Base-by-base conservation (phyloP, 1,284 basidiomycete genomes). In the Trichosporon asahii region DNA sequence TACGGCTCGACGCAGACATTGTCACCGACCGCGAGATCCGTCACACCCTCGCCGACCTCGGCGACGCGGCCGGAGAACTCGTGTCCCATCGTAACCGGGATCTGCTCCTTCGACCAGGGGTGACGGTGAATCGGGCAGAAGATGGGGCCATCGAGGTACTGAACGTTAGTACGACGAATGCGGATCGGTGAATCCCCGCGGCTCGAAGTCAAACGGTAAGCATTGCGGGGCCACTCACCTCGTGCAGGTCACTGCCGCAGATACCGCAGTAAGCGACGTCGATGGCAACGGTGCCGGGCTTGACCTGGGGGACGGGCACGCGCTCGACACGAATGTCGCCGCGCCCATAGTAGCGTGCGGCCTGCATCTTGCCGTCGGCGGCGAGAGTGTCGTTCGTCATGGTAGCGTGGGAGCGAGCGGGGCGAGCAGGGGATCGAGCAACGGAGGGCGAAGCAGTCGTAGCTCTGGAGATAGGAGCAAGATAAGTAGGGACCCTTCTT, bases 1-100 rank as follows among this genome's bases (percentile, higher is more conserved):
- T 71, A 73, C 27, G 83, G 79, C 73, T 85, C 84, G 25, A 85
- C 78, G 8, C 82, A 83, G 8, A 84, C 82, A 1, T 75, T 70
- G 66, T 82, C 78, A 23, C 83, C 83, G 18, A 83, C 76, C 23
- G 73, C 70, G 35, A 82, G 21, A 74, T 73, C 67, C 9, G 69
- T 46, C 70, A 80, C 71, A 68, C 73, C 69, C 71, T 70, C 68
- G 21, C 76, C 76, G 27, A 78, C 60, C 18, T 74, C 77, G 21
- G 76, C 73, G 55, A 84, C 74, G 23, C 75, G 73, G 7, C 82
- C 82, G 4, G 76, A 74, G 9, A 79, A 76, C 70, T 84, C 83
- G 78, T 84, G 83, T 3, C 83, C 83, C 55, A 84, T 71, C 27
- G 76, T 77, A 71, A 84, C 74, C 3, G 76, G 76, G 57, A 78